A percentile compares a stretch with the other conserved stretches of the same genome.
Evolutionary conservation across 192 early-diverging fungal species (phyloP).

Genomic region (Obelidium mucronatum): DNA sequence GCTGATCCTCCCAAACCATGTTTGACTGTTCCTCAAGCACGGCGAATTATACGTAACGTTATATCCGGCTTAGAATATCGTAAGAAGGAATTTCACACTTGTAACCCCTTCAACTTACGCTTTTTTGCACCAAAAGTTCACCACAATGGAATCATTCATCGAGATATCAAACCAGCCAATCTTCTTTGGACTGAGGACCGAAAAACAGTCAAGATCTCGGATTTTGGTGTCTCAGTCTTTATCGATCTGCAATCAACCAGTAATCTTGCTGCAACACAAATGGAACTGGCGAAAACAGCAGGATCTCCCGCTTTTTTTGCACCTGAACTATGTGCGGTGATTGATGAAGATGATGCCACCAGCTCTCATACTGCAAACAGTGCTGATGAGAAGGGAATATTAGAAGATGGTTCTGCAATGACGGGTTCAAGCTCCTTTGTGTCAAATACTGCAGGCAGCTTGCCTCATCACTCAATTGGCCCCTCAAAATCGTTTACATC

Average conservation of each 20-base stretch:
- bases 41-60: conserved; percentile 88
- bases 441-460: no score
- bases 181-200: conserved; percentile 77
- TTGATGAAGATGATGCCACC: conserved; percentile 46
- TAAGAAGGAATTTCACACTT: conserved; percentile 54
- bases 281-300: conserved; percentile 92
- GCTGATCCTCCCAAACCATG: conserved; percentile 61
- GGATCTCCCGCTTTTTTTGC: conserved; percentile 99
- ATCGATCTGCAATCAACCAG: conserved; percentile 42
- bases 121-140: conserved; percentile 69
- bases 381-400: no score
- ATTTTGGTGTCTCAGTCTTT: conserved; percentile 97
- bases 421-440: no score
- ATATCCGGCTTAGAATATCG: conserved; percentile 91
- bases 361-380: no score
- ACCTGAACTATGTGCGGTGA: conserved; percentile 89
- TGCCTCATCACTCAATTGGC: no score
- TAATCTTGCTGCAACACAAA: conserved; percentile 58
- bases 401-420: no score
- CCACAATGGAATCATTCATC: conserved; percentile 93
- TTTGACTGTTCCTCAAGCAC: conserved; percentile 66
- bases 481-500: no score
- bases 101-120: not conserved
- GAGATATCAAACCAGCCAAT: conserved; percentile 99
- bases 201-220: conserved; percentile 88